Evolutionary conservation across 805 yeast species (phyloP), one percentile per base, ranked within the genome.

Genomic region (Wickerhamomyces bisporus): DNA sequence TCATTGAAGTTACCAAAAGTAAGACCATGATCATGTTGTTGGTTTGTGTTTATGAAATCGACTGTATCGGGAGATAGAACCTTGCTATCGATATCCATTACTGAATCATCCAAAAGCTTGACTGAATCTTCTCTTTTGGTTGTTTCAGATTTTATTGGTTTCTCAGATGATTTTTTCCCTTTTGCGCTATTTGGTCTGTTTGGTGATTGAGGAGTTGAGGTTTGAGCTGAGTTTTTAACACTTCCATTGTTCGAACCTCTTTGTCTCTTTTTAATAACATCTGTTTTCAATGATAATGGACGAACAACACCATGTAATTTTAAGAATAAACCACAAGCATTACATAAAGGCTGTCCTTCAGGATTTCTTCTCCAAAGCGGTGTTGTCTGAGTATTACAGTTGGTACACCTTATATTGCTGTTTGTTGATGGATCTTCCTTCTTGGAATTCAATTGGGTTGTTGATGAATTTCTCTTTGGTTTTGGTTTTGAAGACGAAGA

Each of bases 301-400:
- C 98, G 70, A 44, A 86, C 94, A 4, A 87, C 91, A n/a, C 97
- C 98, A 54, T 91, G 98, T 18, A 91, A 67, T 60, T 91, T 91
- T 53, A 86, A 72, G 52, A 91, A 91, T 43, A 91, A 66, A 0
- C 98, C 98, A 66, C 98, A 91, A 0, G 98, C 98, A 60, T 91
- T 91, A 64, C 98, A 91, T 42, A 91, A 66, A 0, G 96, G 94
- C 53, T 86, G 82, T 2, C 97, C 97, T 42, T 85, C 86, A 0
- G 95, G 88, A 51, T 87, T 86, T 35, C 97, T 71, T 50, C 98
- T 70, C 98, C 98, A 91, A 14, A 91, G 61, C 1, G 98, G 98
- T 0, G 98, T 91, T 14, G 94, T 88, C 45, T 74, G 78, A 0
- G 98, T 91, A 53, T 83, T 81, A 61, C 98, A 91, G 62, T 91